These are phyloP conservation scores for Epichloe scottii DNA, from an alignment of 2,329 filamentous ascomycete species.

Conservation along the genomic window DNA sequence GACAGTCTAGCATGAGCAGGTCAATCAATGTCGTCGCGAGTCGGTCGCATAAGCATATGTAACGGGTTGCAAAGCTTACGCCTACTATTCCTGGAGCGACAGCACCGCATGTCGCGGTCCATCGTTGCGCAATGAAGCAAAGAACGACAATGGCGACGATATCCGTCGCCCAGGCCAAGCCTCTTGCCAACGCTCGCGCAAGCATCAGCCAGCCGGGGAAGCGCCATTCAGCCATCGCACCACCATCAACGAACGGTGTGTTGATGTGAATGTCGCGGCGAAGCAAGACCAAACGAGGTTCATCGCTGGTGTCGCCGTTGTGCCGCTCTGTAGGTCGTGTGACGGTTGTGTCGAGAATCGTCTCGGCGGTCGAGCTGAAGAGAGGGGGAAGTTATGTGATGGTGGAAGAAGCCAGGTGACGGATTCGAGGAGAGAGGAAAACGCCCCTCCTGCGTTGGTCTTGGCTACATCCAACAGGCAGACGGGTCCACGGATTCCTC, in stretches of 20 bases:
- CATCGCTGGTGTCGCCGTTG: neutral
- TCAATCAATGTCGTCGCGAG: neutral
- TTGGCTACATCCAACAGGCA: neutral
- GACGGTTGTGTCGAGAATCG: too few species aligned
- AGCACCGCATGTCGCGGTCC: conserved; percentile 17
- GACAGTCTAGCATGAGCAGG: conserved; percentile 1
- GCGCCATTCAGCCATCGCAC: conserved; percentile 2
- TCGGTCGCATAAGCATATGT: neutral
- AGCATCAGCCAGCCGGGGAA: conserved; percentile 5
- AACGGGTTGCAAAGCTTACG: conserved; percentile 12
- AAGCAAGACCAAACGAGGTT: neutral
- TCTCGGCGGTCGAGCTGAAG: neutral
- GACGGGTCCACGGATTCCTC: too few species aligned
- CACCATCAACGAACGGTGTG: neutral
- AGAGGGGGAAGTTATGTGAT: neutral
- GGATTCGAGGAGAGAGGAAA: neutral
- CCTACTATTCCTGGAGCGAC: conserved; percentile 20
- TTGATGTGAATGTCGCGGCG: neutral
- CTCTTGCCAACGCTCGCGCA: conserved; percentile 14
- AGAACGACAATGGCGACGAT: conserved; percentile 20
- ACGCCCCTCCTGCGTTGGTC: neutral
- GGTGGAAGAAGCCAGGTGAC: neutral
- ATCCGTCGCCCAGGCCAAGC: conserved; percentile 20
- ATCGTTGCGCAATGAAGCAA: conserved; percentile 20
- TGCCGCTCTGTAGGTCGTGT: too few species aligned